Evolutionary conservation across 164 flowering plant species (phyloP).

Genomic region (Malania oleifera): DNA sequence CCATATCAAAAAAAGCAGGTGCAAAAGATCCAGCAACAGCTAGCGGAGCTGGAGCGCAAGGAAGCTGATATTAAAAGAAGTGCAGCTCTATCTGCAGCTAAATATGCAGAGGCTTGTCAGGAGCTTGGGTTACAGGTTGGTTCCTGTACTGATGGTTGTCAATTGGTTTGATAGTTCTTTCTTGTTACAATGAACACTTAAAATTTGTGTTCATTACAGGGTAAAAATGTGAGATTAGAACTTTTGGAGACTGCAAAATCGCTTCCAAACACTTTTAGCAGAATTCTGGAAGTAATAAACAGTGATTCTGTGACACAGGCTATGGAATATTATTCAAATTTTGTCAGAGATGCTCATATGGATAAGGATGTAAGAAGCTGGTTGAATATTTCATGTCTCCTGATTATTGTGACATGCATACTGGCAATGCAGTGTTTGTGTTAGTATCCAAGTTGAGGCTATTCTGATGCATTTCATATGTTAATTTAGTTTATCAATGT

Average conservation of each 20-base stretch:
- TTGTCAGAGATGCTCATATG: conserved; percentile 80
- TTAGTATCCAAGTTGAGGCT: conserved; percentile 4
- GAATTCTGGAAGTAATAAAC: conserved; percentile 60
- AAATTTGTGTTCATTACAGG: conserved; percentile 38
- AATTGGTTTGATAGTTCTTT: conserved; percentile 4
- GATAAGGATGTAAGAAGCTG: conserved; percentile 63
- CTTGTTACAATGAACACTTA: neutral
- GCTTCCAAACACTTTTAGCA: conserved; percentile 66
- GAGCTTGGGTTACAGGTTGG: conserved; percentile 93
- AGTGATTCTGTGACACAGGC: conserved; percentile 63
- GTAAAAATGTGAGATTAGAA: conserved; percentile 73
- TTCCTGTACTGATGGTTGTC: conserved; percentile 8
- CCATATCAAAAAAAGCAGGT: conserved; percentile 94
- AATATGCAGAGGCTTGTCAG: conserved; percentile 87
- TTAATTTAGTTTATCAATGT: conserved; percentile 11
- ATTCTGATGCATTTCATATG: neutral
- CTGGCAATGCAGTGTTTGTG: neutral
- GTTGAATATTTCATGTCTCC: neutral
- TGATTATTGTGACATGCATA: neutral
- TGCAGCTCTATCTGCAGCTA: conserved; percentile 81
- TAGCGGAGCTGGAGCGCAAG: conserved; percentile 83
- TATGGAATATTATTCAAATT: conserved; percentile 71
- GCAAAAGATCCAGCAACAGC: conserved; percentile 90
- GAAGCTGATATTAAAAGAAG: conserved; percentile 87
- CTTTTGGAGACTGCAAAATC: conserved; percentile 83